These are phyloP conservation scores for Pseudogymnoascus sp. DNA, from an alignment of 2,329 filamentous ascomycete genomes.

Conservation along the genomic window DNA sequence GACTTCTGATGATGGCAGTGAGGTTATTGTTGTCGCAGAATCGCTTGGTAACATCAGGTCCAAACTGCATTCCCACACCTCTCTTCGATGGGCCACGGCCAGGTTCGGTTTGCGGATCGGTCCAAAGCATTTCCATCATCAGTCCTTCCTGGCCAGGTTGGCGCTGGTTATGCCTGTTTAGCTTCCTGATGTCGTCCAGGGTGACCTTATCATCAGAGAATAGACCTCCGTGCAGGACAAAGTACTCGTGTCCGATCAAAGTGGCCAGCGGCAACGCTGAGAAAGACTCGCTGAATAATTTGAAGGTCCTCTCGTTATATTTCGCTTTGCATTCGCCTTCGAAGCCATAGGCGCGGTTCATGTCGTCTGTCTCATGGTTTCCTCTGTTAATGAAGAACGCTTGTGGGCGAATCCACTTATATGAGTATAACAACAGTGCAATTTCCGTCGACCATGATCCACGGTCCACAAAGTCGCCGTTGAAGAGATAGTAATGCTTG, in stretches of 20 bases:
- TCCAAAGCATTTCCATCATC: conserved; percentile 99
- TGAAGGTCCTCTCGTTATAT: conserved; percentile 87
- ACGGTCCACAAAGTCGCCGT: conserved; percentile 96
- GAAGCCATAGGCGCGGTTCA: conserved; percentile 98
- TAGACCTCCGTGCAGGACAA: conserved; percentile 87
- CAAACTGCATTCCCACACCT: conserved; percentile 93
- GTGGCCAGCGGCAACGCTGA: conserved; percentile 88
- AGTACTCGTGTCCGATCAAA: conserved; percentile 79
- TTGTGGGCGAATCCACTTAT: conserved; percentile 88
- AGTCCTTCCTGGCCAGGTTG: conserved; percentile 88
- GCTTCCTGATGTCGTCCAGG: conserved; percentile 85
- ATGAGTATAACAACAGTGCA: conserved; percentile 83
- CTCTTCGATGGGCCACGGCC: conserved; percentile 93
- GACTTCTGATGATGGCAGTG: conserved; percentile 89
- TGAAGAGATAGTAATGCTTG: conserved; percentile 92
- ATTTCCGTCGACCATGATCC: conserved; percentile 99
- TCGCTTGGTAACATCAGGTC: conserved; percentile 87
- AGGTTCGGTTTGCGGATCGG: conserved; percentile 78
- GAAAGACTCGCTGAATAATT: conserved; percentile 96
- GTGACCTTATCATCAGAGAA: conserved; percentile 94
- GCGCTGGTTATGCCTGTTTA: conserved; percentile 81
- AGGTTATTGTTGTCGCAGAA: conserved; percentile 96
- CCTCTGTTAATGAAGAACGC: conserved; percentile 93
- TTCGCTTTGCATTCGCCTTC: conserved; percentile 98
- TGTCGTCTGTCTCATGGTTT: conserved; percentile 98